Evolutionary conservation across 2,329 filamentous ascomycete species (phyloP).

Genomic region (Fulvia fulva): DNA sequence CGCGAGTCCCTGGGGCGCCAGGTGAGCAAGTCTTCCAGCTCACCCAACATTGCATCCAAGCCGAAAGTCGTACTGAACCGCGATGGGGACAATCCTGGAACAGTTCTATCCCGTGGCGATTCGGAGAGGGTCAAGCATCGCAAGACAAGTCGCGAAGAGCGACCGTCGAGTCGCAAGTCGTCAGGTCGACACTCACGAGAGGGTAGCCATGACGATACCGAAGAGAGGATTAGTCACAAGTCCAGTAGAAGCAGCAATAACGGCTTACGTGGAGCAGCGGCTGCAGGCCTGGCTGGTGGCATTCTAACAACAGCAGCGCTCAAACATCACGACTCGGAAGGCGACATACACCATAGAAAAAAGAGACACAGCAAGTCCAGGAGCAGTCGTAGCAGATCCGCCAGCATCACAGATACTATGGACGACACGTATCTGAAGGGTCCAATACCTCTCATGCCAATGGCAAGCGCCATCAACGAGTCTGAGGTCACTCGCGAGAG

Average conservation of each 20-base stretch:
- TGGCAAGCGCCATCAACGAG: conserved; percentile 78
- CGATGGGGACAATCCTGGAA: conserved; percentile 56
- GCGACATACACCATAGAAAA: conserved; percentile 46
- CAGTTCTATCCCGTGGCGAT: conserved; percentile 53
- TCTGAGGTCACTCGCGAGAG: conserved; percentile 87
- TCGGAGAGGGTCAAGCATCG: conserved; percentile 52
- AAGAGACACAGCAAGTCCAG: conserved; percentile 46
- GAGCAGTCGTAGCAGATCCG: conserved; percentile 50
- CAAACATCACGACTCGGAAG: conserved; percentile 61
- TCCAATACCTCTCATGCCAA: conserved; percentile 72
- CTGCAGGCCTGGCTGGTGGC: conserved; percentile 52
- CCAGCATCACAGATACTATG: conserved; percentile 51
- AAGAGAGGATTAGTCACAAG: conserved; percentile 51
- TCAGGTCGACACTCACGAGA: conserved; percentile 24
- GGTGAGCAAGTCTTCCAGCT: conserved; percentile 58
- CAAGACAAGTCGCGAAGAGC: conserved; percentile 49
- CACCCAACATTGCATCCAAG: conserved; percentile 55
- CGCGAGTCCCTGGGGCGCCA: conserved; percentile 47
- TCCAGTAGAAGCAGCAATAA: conserved; percentile 50
- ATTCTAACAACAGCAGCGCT: conserved; percentile 60
- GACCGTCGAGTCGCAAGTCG: conserved; percentile 22
- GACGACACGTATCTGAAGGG: conserved; percentile 44
- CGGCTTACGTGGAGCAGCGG: conserved; percentile 48
- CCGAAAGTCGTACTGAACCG: conserved; percentile 59
- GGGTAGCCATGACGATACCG: conserved; percentile 34